Percentiles rank a stretch among this genome's conserved stretches.
Conservation (phyloP, 192 early-diverging fungal species). For the Coemansia umbellata region DNA sequence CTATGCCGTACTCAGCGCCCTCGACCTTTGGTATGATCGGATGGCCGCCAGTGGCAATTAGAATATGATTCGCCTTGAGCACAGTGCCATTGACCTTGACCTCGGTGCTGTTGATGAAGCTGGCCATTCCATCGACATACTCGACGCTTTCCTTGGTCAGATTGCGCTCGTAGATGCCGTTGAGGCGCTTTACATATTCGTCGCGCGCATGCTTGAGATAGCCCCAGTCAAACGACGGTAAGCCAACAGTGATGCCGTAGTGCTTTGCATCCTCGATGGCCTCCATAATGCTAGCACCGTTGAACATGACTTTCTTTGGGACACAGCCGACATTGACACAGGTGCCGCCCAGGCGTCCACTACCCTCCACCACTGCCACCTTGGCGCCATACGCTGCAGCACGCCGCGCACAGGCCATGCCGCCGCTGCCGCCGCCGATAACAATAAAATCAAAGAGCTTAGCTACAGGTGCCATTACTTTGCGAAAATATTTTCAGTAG, state of each 20-base stretch:
- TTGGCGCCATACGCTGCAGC: conserved; percentile 89
- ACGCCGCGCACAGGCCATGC: conserved; percentile 88
- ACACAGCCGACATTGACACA: conserved; percentile 96
- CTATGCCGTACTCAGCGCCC: conserved; percentile 85
- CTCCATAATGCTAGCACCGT: conserved; percentile 85
- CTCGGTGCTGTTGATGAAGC: conserved; percentile 73
- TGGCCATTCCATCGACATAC: conserved; percentile 77
- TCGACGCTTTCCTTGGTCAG: conserved; percentile 82
- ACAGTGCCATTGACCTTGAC: conserved; percentile 59
- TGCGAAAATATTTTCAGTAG: not conserved
- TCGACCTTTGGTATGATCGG: conserved; percentile 73
- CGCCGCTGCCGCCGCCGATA: conserved; percentile 89
- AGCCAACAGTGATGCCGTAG: conserved; percentile 80
- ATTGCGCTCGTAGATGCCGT: conserved; percentile 94
- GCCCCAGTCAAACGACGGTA: conserved; percentile 70
- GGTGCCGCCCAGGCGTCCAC: conserved; percentile 74
- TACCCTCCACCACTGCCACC: conserved; percentile 83
- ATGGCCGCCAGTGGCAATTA: conserved; percentile 84
- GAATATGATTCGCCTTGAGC: conserved; percentile 75
- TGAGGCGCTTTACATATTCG: conserved; percentile 93
- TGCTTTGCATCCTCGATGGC: conserved; percentile 81
- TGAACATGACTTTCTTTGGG: conserved; percentile 95
- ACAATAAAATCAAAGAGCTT: conserved; percentile 87
- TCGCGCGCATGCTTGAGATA: conserved; percentile 87
- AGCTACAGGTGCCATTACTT: conserved; percentile 39